phyloP scores from a whole-genome alignment of 2,329 filamentous ascomycete genomes.

The Diaporthe longicolla region DNA sequence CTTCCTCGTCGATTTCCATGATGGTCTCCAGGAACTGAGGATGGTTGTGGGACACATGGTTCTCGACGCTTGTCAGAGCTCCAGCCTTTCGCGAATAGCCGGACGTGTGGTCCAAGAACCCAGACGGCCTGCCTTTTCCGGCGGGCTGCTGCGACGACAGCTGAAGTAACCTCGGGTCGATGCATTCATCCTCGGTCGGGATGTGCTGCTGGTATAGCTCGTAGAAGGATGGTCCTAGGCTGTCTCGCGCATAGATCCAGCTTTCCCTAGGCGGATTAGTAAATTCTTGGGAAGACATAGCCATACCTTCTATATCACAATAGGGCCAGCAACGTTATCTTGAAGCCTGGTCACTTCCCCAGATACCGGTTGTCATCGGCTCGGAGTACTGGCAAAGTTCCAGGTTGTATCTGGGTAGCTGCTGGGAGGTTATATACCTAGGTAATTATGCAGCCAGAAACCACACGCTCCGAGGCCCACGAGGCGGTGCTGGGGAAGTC shows the following conservation, averaged over 20 bases:
- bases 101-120: background rate
- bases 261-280: no score
- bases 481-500: no score
- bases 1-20: background rate
- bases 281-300: background rate
- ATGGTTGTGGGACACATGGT: no score
- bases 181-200: background rate
- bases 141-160: background rate
- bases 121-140: background rate
- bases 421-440: background rate
- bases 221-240: background rate
- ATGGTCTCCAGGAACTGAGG: background rate
- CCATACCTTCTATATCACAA: background rate
- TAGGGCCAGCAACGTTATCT: no score
- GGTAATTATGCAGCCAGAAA: background rate
- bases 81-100: background rate
- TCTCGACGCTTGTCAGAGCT: background rate
- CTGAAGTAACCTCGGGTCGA: constrained; percentile 1
- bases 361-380: background rate
- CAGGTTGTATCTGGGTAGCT: fast-evolving
- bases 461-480: fast-evolving
- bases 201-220: background rate
- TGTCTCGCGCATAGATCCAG: background rate
- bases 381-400: no score
- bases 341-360: background rate